phyloP scores from a whole-genome alignment of 305 asterid species.

The Plantago lanceolata region DNA sequence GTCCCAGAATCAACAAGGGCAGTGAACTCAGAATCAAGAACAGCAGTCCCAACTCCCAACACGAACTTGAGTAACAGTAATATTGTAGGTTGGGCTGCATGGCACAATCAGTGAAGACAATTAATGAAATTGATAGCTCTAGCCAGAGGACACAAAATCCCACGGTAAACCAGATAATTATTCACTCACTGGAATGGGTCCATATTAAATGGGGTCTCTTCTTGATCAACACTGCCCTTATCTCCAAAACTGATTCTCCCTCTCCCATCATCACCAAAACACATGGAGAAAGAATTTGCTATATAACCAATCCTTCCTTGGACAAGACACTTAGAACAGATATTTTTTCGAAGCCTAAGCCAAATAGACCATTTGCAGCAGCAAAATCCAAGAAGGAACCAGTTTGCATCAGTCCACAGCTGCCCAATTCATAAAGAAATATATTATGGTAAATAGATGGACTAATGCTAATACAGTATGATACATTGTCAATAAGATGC shows the following conservation, averaged over 20 bases:
- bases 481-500: no score
- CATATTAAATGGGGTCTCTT: slow-evolving; percentile 63
- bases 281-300: slow-evolving; percentile 84
- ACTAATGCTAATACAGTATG: background rate
- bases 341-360: slow-evolving; percentile 73
- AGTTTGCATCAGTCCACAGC: slow-evolving; percentile 83
- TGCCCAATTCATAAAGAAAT: slow-evolving; percentile 34
- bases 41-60: slow-evolving; percentile 62
- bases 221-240: slow-evolving; percentile 75
- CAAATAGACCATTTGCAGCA: slow-evolving; percentile 82
- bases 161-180: slow-evolving; percentile 5
- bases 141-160: slow-evolving; percentile 14
- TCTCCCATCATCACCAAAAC: slow-evolving; percentile 65
- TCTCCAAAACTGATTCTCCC: slow-evolving; percentile 82
- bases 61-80: slow-evolving; percentile 54
- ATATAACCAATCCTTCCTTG: slow-evolving; percentile 50
- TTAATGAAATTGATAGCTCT: slow-evolving; percentile 4
- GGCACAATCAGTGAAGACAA: slow-evolving; percentile 24
- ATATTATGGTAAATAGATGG: background rate
- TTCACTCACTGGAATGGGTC: slow-evolving; percentile 55
- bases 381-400: slow-evolving; percentile 74
- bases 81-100: slow-evolving; percentile 60
- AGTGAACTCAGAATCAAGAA: slow-evolving; percentile 46
- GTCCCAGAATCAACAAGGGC: slow-evolving; percentile 85
- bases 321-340: slow-evolving; percentile 78